Conservation (phyloP, 345 rosid species). For the Hevea brasiliensis region DNA sequence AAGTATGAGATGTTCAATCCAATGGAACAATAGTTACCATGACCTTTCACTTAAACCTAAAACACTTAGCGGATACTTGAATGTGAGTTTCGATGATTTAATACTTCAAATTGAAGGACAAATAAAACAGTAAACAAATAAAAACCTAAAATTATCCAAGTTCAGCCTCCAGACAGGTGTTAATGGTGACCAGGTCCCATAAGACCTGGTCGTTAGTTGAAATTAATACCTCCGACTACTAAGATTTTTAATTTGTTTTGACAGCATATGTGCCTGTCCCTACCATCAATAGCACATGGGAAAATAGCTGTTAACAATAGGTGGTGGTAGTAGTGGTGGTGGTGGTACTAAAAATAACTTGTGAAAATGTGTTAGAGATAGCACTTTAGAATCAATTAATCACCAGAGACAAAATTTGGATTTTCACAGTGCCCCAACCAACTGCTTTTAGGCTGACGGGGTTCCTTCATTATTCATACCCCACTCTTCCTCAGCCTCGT, state of each 20-base stretch:
- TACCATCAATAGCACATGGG: background rate
- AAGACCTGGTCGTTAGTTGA: background rate
- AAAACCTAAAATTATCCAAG: background rate
- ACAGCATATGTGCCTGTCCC: background rate
- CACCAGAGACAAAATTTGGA: slow-evolving; percentile 94
- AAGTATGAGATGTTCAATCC: background rate
- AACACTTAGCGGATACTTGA: background rate
- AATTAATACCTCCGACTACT: background rate
- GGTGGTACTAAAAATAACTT: slow-evolving; percentile 22
- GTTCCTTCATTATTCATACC: slow-evolving; percentile 97
- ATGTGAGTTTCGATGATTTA: background rate
- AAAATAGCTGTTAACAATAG: background rate
- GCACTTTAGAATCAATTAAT: slow-evolving; percentile 77
- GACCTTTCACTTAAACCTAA: background rate
- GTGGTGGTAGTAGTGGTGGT: slow-evolving; percentile 5
- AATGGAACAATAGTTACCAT: background rate
- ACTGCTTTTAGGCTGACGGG: slow-evolving; percentile 89
- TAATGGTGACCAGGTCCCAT: background rate
- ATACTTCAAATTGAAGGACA: background rate
- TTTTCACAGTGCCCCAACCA: slow-evolving; percentile 82
- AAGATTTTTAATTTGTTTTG: background rate
- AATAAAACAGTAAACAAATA: too few relatives aligned
- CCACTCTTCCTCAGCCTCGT: slow-evolving; percentile 96
- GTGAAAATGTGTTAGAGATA: slow-evolving; percentile 51
- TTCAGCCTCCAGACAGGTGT: background rate